phyloP scores from a whole-genome alignment of 1,139 yeast genomes.

The Blastobotrys malaysiensis region DNA sequence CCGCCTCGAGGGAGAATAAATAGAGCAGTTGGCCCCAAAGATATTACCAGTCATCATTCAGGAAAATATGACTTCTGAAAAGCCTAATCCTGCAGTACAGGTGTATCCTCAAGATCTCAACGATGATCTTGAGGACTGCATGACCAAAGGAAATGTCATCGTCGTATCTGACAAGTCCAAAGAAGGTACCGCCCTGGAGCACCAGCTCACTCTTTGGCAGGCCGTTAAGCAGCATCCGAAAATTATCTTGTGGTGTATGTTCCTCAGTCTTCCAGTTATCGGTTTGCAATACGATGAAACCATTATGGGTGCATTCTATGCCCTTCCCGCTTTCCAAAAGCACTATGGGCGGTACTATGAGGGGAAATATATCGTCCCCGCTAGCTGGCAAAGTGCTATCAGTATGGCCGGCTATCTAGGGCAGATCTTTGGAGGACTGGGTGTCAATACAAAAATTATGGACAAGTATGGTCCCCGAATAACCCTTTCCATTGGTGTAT shows the following conservation, averaged over 20 bases:
- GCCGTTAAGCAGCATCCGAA: conserved; percentile 28
- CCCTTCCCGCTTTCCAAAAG: conserved; percentile 29
- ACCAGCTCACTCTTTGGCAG: conserved; percentile 16
- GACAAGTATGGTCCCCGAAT: not conserved
- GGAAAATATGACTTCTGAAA: not conserved
- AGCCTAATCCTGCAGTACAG: not conserved
- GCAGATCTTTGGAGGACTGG: conserved; percentile 37
- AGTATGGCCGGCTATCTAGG: conserved; percentile 35
- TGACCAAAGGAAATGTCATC: not conserved
- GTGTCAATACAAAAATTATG: conserved; percentile 14
- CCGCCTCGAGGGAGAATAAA: not conserved
- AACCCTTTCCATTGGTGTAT: not conserved
- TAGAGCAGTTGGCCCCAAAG: not conserved
- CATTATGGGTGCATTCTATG: conserved; percentile 32
- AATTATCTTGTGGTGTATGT: conserved; percentile 41
- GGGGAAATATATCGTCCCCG: conserved; percentile 34
- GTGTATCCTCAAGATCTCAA: not conserved
- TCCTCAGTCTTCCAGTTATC: conserved; percentile 38
- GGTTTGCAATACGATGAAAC: conserved; percentile 45
- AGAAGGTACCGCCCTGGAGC: conserved; percentile 15
- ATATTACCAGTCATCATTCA: not conserved
- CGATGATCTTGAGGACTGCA: not conserved
- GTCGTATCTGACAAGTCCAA: conserved; percentile 27
- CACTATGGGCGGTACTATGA: conserved; percentile 34
- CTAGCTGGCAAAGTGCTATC: conserved; percentile 44